A percentile compares a stretch with the other conserved stretches of the same genome.
Conservation (phyloP, 1,139 yeast species). For the Zygosaccharomyces sapae region DNA sequence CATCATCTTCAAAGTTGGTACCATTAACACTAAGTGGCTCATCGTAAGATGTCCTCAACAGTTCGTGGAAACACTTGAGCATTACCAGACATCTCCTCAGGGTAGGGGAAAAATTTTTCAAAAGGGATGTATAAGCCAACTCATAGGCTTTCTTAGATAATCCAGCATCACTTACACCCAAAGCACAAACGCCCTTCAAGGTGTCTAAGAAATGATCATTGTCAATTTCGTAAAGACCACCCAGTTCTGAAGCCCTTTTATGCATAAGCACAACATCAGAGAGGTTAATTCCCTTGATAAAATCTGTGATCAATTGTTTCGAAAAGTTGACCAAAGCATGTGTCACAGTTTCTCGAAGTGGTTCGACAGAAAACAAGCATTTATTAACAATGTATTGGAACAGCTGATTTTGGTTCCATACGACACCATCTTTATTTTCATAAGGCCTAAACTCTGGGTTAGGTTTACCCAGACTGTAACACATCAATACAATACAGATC, state of each 20-base stretch:
- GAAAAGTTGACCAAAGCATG: slow-evolving; percentile 21
- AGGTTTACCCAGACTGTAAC: slow-evolving; percentile 25
- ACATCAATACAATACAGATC: slow-evolving; percentile 38
- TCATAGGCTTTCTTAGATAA: slow-evolving; percentile 15
- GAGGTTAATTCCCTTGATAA: slow-evolving; percentile 14
- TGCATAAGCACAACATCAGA: slow-evolving; percentile 12
- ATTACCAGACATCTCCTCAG: slow-evolving; percentile 30
- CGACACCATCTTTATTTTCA: slow-evolving; percentile 12
- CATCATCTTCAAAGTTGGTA: slow-evolving; percentile 16
- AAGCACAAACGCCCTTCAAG: slow-evolving; percentile 12
- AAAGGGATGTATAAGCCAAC: slow-evolving; percentile 22
- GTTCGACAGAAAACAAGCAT: slow-evolving; percentile 20
- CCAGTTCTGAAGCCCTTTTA: slow-evolving; percentile 9
- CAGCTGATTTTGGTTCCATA: slow-evolving; percentile 27
- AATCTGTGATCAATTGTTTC: slow-evolving; percentile 20
- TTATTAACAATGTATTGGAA: slow-evolving; percentile 32
- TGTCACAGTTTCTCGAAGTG: slow-evolving; percentile 20
- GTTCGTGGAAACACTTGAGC: slow-evolving; percentile 26
- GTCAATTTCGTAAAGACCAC: slow-evolving; percentile 8
- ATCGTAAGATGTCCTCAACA: slow-evolving; percentile 20
- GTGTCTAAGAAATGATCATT: slow-evolving; percentile 6
- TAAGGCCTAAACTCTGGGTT: slow-evolving; percentile 20
- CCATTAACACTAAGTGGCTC: slow-evolving; percentile 19
- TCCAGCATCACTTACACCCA: slow-evolving; percentile 11
- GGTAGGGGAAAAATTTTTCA: slow-evolving; percentile 28